Conservation (phyloP, 306 rosid species). For the Trifolium pratense region DNA sequence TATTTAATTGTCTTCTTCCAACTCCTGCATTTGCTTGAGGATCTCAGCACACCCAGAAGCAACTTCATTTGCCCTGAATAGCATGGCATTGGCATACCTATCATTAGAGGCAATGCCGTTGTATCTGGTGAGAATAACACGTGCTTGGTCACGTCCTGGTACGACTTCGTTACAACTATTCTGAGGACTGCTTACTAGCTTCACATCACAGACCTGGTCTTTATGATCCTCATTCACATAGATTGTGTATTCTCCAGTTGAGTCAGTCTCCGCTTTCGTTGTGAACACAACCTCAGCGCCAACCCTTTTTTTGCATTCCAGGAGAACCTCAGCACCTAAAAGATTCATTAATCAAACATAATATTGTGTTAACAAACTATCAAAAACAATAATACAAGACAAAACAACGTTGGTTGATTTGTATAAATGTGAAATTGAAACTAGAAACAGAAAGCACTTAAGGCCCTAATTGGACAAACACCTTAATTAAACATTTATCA, state of each 20-base stretch:
- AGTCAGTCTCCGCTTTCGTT: constrained; percentile 61
- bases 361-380: background rate
- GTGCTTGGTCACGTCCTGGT: constrained; percentile 83
- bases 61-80: constrained; percentile 54
- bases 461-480: background rate
- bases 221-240: constrained; percentile 63
- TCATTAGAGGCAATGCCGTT: constrained; percentile 73
- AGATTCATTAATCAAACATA: background rate
- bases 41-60: constrained; percentile 64
- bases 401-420: no score
- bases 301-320: constrained; percentile 69
- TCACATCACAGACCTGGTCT: constrained; percentile 71
- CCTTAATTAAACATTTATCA: background rate
- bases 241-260: constrained; percentile 62
- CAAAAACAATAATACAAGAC: background rate
- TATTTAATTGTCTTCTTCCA: constrained; percentile 56
- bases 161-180: constrained; percentile 44
- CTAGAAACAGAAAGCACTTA: no score
- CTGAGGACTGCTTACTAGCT: constrained; percentile 70
- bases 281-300: constrained; percentile 53
- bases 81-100: constrained; percentile 76
- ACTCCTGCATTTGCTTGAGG: constrained; percentile 70
- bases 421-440: background rate
- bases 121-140: constrained; percentile 71
- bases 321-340: constrained; percentile 73